Percentiles rank a stretch among this genome's conserved stretches.
These are phyloP conservation scores for Ophiocordyceps polyrhachis-furcata DNA, from an alignment of 2,329 filamentous ascomycete species.

Conservation along the genomic window DNA sequence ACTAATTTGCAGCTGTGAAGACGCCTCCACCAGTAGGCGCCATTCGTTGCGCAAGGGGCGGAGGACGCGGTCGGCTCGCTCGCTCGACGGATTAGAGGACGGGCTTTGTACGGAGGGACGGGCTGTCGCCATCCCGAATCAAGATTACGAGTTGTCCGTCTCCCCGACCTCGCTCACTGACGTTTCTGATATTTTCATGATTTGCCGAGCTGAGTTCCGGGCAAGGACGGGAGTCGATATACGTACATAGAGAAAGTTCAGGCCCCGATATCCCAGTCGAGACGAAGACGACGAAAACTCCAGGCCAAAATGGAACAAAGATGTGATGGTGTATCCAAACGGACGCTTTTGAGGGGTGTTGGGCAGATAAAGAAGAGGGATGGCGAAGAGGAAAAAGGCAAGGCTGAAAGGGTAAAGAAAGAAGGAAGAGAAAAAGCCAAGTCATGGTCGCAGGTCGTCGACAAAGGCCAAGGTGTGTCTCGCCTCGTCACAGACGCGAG, in stretches of 20 bases:
- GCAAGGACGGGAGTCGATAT: background rate
- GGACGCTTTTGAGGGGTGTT: too few relatives aligned
- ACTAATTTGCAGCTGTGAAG: conserved; percentile 19
- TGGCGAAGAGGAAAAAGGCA: background rate
- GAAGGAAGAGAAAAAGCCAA: background rate
- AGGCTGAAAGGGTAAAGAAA: background rate
- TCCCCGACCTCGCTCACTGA: background rate
- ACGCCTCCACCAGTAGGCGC: too few relatives aligned
- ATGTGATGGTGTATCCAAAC: too few relatives aligned
- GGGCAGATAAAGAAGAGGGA: background rate
- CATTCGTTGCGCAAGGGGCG: too few relatives aligned
- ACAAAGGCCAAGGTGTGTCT: conserved; percentile 24
- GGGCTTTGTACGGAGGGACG: too few relatives aligned
- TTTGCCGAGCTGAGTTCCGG: background rate
- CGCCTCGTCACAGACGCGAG: conserved; percentile 27
- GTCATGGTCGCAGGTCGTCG: conserved; percentile 16
- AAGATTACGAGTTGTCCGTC: background rate
- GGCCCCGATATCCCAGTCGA: background rate
- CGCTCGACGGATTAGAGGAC: too few relatives aligned
- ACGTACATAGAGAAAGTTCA: background rate
- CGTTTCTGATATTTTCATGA: background rate
- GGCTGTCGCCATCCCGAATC: background rate
- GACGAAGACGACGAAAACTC: background rate
- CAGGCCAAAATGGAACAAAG: too few relatives aligned
- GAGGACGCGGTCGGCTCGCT: too few relatives aligned